Evolutionary conservation across 2,329 filamentous ascomycete genomes (phyloP).

Genomic region (Arthrinium puccinioides): DNA sequence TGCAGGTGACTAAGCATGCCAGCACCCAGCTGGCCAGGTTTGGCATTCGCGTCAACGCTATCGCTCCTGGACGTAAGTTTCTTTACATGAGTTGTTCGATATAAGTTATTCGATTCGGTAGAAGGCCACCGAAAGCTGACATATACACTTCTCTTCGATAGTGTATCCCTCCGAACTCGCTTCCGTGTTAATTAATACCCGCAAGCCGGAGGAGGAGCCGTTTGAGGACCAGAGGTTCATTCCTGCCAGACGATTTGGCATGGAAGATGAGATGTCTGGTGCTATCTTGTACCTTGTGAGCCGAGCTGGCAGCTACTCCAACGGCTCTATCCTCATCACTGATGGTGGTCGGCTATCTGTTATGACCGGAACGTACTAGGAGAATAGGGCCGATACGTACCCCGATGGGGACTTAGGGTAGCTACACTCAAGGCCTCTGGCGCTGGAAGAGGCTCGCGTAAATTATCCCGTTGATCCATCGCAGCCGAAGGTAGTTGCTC

Average conservation of each 20-base stretch:
- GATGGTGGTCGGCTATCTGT: slow-evolving; percentile 21
- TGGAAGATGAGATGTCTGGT: slow-evolving; percentile 21
- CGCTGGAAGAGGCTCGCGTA: too few relatives aligned
- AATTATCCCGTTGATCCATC: too few relatives aligned
- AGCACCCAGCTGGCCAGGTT: slow-evolving; percentile 14
- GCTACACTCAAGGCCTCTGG: too few relatives aligned
- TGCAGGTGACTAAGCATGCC: slow-evolving; percentile 21
- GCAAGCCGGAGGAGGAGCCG: slow-evolving; percentile 15
- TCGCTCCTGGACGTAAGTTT: slow-evolving; percentile 19
- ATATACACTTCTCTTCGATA: background rate
- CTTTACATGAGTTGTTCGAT: slow-evolving; percentile 8
- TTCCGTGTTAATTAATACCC: slow-evolving; percentile 6
- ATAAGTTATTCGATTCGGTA: too few relatives aligned
- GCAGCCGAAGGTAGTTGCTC: too few relatives aligned
- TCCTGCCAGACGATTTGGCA: slow-evolving; percentile 17
- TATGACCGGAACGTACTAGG: slow-evolving; percentile 8
- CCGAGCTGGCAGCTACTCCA: slow-evolving; percentile 18
- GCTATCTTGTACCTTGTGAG: slow-evolving; percentile 18
- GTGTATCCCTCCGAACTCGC: slow-evolving; percentile 20
- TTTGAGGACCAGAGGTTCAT: slow-evolving; percentile 13
- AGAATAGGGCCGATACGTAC: too few relatives aligned
- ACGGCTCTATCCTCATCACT: slow-evolving; percentile 16
- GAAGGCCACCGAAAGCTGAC: slow-evolving; percentile 26
- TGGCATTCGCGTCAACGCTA: slow-evolving; percentile 19
- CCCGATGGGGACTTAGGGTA: too few relatives aligned